Conservation (phyloP, 345 rosid genomes). For the Eucalyptus fibrosa region DNA sequence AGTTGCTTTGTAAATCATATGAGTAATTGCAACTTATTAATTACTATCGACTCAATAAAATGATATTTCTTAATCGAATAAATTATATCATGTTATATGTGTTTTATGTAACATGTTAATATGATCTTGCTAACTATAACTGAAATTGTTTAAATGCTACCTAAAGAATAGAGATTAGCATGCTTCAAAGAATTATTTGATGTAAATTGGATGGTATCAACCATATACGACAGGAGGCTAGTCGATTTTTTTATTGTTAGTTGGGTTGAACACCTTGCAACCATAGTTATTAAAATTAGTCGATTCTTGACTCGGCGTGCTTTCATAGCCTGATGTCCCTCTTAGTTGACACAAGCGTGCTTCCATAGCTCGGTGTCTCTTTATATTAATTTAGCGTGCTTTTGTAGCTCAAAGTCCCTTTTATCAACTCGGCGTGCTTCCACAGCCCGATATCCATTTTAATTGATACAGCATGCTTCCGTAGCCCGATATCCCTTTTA, state of each 20-base stretch:
- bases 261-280: neutral
- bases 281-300: neutral
- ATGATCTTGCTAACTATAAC: neutral
- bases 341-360: no score
- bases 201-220: neutral
- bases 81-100: neutral
- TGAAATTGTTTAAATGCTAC: neutral
- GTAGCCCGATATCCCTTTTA: no score
- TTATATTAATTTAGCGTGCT: fast-evolving
- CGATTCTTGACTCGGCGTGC: neutral
- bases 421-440: no score
- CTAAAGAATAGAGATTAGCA: neutral
- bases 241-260: neutral
- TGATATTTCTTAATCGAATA: neutral
- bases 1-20: neutral
- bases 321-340: no score
- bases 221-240: neutral
- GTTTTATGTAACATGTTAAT: neutral
- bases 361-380: fast-evolving
- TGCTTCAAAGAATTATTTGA: neutral
- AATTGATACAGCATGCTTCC: no score
- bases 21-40: neutral
- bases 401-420: fast-evolving
- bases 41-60: neutral
- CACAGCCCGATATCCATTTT: fast-evolving